phyloP scores from a whole-genome alignment of 2,329 filamentous ascomycete genomes.

The Penicillium sp. region DNA sequence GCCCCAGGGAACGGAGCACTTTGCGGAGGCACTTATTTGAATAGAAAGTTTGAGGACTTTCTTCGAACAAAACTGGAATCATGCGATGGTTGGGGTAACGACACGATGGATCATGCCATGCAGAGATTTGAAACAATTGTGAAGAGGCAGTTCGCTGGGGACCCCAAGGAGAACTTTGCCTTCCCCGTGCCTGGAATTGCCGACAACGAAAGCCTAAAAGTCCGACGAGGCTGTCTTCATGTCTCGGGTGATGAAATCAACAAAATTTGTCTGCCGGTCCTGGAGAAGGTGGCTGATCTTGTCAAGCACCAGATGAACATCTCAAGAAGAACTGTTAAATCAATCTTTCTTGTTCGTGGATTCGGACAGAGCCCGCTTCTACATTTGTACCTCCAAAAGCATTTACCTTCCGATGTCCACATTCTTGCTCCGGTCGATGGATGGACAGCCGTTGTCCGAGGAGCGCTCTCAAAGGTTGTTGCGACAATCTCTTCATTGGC shows the following conservation, averaged over 20 bases:
- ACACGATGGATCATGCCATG: slow-evolving; percentile 29
- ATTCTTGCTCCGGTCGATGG: slow-evolving; percentile 24
- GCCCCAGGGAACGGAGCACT: slow-evolving; percentile 24
- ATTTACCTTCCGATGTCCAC: slow-evolving; percentile 14
- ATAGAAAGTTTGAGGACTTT: slow-evolving; percentile 27
- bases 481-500: slow-evolving; percentile 10
- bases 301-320: slow-evolving; percentile 47
- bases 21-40: slow-evolving; percentile 32
- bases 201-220: slow-evolving; percentile 17
- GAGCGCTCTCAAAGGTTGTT: slow-evolving; percentile 19
- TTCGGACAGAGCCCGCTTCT: slow-evolving; percentile 32
- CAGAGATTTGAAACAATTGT: slow-evolving; percentile 25
- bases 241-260: slow-evolving; percentile 19
- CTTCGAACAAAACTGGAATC: slow-evolving; percentile 17
- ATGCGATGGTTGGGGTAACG: slow-evolving; percentile 21
- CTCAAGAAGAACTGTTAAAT: slow-evolving; percentile 61
- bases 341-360: slow-evolving; percentile 31
- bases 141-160: slow-evolving; percentile 27
- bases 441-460: slow-evolving; percentile 31
- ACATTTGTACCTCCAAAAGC: slow-evolving; percentile 17
- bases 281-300: slow-evolving; percentile 17
- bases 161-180: slow-evolving; percentile 15
- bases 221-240: slow-evolving; percentile 23
- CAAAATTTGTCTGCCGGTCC: slow-evolving; percentile 23
- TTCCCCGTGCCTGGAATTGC: slow-evolving; percentile 27